Conservation (phyloP, 352 stramenopile genomes). For the Phytophthora kernoviae region DNA sequence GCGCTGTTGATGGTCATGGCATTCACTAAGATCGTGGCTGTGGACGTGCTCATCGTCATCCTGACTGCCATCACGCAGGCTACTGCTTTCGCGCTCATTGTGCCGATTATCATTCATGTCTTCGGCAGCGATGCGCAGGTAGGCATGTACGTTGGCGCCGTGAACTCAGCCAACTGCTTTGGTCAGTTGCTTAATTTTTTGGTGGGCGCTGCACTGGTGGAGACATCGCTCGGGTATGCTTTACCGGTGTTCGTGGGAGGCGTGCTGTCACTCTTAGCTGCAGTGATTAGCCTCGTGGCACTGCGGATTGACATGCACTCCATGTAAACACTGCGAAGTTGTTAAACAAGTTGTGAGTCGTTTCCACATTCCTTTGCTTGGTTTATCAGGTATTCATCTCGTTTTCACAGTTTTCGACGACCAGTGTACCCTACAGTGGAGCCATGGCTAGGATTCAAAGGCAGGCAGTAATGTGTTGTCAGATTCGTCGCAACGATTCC, state of each 20-base stretch:
- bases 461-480: not conserved
- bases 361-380: not conserved
- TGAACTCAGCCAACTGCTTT: conserved; percentile 79
- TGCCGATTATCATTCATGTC: conserved; percentile 71
- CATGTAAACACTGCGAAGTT: conserved; percentile 39
- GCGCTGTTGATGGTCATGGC: conserved; percentile 57
- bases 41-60: conserved; percentile 58
- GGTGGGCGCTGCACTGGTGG: conserved; percentile 57
- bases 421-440: conserved; percentile 53
- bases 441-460: conserved; percentile 29
- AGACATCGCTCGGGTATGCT: conserved; percentile 64
- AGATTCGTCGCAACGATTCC: not conserved
- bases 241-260: conserved; percentile 74
- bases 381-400: conserved; percentile 3
- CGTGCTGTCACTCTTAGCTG: conserved; percentile 59
- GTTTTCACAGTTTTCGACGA: conserved; percentile 34
- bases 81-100: conserved; percentile 69
- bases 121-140: conserved; percentile 57
- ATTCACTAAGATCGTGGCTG: conserved; percentile 41
- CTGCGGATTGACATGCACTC: conserved; percentile 82
- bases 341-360: not conserved
- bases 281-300: conserved; percentile 61
- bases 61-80: conserved; percentile 55
- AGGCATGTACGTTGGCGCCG: conserved; percentile 73
- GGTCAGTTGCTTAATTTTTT: conserved; percentile 79